phyloP scores from a whole-genome alignment of 2,329 filamentous ascomycete genomes.

The Juglanconis juglandina region DNA sequence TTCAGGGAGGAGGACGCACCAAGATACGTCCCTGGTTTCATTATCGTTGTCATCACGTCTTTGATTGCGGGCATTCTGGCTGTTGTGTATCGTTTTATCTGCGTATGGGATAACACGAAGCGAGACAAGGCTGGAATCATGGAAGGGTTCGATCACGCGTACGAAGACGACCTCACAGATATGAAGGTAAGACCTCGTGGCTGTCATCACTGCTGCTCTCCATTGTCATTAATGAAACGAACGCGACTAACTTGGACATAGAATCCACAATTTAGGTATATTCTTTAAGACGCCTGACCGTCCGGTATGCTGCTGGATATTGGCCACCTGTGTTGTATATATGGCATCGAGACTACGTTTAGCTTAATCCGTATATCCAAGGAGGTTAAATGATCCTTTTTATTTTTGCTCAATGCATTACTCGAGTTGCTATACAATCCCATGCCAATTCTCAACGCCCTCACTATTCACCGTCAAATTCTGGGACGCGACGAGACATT shows the following conservation, averaged over 20 bases:
- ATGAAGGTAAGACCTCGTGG: slow-evolving; percentile 1
- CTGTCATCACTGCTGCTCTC: background rate
- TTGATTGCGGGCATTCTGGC: slow-evolving; percentile 31
- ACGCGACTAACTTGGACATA: background rate
- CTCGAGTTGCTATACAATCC: too few species aligned
- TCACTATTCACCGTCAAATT: too few species aligned
- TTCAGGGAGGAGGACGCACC: slow-evolving; percentile 39
- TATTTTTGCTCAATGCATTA: too few species aligned
- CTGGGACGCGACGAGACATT: too few species aligned
- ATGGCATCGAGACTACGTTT: too few species aligned
- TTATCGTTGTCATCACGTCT: slow-evolving; percentile 33
- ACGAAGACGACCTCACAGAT: slow-evolving; percentile 10
- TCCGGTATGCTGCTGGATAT: too few species aligned
- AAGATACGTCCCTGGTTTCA: slow-evolving; percentile 36
- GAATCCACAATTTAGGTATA: slow-evolving; percentile 11
- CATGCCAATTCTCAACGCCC: too few species aligned
- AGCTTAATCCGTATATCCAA: too few species aligned
- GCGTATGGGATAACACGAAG: background rate
- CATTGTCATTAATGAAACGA: background rate
- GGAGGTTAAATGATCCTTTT: too few species aligned
- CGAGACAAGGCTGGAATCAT: background rate
- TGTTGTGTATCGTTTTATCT: slow-evolving; percentile 38
- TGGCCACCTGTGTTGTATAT: too few species aligned
- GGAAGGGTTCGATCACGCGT: slow-evolving; percentile 8
- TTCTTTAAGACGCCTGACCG: background rate